These are phyloP conservation scores for Fusarium tuaranense DNA, from an alignment of 2,329 filamentous ascomycete species.

Conservation along the genomic window DNA sequence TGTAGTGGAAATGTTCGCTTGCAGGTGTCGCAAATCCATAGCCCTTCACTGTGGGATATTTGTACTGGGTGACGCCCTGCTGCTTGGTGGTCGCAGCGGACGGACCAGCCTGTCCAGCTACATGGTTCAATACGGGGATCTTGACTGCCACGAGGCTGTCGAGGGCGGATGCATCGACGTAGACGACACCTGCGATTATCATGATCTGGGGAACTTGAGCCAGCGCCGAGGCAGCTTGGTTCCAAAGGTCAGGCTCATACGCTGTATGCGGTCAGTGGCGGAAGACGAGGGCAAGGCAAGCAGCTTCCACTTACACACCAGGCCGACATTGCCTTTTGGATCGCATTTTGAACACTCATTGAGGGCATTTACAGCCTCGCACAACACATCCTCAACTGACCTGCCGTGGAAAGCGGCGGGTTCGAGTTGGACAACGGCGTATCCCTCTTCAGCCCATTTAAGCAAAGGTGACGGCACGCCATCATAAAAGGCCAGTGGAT, in stretches of 20 bases:
- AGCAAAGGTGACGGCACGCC: background rate
- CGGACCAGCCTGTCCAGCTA: background rate
- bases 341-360: background rate
- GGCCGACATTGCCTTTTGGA: background rate
- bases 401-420: background rate
- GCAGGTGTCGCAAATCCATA: background rate
- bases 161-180: background rate
- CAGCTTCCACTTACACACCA: background rate
- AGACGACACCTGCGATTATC: background rate
- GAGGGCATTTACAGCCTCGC: background rate
- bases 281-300: background rate
- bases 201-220: background rate
- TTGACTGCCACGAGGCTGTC: background rate
- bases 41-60: background rate
- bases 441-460: background rate
- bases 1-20: background rate
- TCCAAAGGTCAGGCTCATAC: background rate
- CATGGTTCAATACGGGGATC: background rate
- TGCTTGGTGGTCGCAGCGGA: background rate
- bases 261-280: background rate
- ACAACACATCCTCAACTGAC: background rate
- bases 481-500: constrained; percentile 20
- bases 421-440: background rate
- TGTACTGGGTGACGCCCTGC: background rate
- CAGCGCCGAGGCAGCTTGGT: background rate